phyloP scores from a whole-genome alignment of 202 grass and related monocot species.

The Cymbopogon flexuosus region DNA sequence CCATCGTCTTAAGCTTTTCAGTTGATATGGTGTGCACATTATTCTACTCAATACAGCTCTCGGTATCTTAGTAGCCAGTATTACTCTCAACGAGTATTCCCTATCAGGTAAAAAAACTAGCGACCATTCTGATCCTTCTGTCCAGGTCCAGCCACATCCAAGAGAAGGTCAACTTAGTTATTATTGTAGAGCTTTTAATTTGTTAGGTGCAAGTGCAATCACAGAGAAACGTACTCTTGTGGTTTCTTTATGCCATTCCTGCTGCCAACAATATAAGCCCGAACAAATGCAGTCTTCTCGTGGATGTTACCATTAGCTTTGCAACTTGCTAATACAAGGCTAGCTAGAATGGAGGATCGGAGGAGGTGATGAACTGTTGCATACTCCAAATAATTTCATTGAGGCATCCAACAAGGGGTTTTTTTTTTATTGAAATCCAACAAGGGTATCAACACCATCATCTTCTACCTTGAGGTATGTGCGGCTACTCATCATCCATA shows the following conservation, averaged over 20 bases:
- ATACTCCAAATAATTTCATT: slow-evolving; percentile 2
- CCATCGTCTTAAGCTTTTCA: background rate
- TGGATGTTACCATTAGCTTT: background rate
- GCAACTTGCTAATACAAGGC: background rate
- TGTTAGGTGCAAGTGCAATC: background rate
- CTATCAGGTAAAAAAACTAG: background rate
- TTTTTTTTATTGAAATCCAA: background rate
- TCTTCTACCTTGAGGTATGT: slow-evolving; percentile 26
- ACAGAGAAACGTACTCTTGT: background rate
- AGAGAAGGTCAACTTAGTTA: background rate
- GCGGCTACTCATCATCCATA: background rate
- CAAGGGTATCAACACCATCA: slow-evolving; percentile 18
- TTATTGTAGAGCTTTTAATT: background rate
- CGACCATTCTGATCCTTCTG: background rate
- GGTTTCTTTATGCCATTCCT: slow-evolving; percentile 25
- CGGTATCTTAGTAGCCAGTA: background rate
- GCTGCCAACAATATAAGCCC: slow-evolving; percentile 19
- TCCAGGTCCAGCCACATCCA: background rate
- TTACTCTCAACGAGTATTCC: background rate
- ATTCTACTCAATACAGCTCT: background rate
- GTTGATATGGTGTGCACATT: background rate
- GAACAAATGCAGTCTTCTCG: background rate
- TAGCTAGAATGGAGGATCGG: background rate
- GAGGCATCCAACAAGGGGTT: background rate
- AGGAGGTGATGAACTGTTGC: slow-evolving; percentile 24